Conservation (phyloP, 805 yeast species). For the Kluyveromyces dobzhanskii region DNA sequence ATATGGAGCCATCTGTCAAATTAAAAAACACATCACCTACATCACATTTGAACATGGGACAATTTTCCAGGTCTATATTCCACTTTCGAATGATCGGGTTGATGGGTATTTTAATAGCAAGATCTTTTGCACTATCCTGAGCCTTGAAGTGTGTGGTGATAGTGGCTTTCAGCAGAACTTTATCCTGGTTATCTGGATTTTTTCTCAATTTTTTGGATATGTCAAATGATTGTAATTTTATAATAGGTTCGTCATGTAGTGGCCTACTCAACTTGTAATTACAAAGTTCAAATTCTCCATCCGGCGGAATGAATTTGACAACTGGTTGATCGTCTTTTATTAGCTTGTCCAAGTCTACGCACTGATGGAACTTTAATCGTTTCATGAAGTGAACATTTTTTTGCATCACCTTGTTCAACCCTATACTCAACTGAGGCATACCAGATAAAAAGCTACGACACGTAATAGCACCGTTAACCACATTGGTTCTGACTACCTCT, state of each 20-base stretch:
- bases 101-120: conserved; percentile 27
- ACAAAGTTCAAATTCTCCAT: conserved; percentile 66
- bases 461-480: conserved; percentile 62
- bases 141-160: conserved; percentile 29
- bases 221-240: conserved; percentile 20
- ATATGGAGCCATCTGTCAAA: conserved; percentile 57
- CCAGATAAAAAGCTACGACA: conserved; percentile 78
- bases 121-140: conserved; percentile 27
- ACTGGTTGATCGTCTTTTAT: conserved; percentile 31
- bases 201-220: conserved; percentile 21
- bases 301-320: conserved; percentile 82
- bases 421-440: conserved; percentile 76
- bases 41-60: conserved; percentile 63
- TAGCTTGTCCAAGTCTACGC: conserved; percentile 66
- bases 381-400: conserved; percentile 38
- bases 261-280: conserved; percentile 29
- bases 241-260: conserved; percentile 32
- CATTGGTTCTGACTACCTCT: conserved; percentile 54
- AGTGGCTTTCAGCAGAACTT: conserved; percentile 16
- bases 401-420: conserved; percentile 57
- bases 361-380: conserved; percentile 79
- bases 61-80: conserved; percentile 36
- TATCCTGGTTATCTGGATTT: conserved; percentile 9
- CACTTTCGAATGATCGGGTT: conserved; percentile 29
- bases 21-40: conserved; percentile 64